A percentile compares a stretch with the other conserved stretches of the same genome.
Evolutionary conservation across 768 basidiomycete genomes (phyloP).

Genomic region (Goffeauzyma gilvescens): DNA sequence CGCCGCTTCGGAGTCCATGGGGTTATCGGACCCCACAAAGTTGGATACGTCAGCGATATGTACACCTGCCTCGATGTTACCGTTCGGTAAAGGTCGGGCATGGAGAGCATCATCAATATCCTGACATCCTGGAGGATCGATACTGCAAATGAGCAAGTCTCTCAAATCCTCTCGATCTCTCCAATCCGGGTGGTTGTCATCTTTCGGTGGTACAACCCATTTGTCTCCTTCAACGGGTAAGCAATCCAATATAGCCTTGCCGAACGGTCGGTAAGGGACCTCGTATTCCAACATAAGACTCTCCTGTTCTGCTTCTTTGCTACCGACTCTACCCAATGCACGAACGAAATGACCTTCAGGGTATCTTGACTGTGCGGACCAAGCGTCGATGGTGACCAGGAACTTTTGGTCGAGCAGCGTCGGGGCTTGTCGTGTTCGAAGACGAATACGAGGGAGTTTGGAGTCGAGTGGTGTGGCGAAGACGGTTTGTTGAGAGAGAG

Average conservation of each 20-base stretch:
- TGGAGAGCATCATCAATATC: conserved; percentile 98
- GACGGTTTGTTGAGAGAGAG: conserved; percentile 57
- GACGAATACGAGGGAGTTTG: conserved; percentile 74
- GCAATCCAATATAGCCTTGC: conserved; percentile 82
- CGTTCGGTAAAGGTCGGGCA: conserved; percentile 66
- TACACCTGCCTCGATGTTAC: conserved; percentile 91
- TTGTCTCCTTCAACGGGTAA: conserved; percentile 70
- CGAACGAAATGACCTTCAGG: conserved; percentile 96
- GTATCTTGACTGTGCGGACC: conserved; percentile 70
- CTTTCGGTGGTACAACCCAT: conserved; percentile 81
- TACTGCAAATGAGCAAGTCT: conserved; percentile 73
- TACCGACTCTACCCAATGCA: conserved; percentile 70
- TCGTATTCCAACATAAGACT: conserved; percentile 83
- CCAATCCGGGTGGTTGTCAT: conserved; percentile 43
- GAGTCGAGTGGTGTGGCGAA: conserved; percentile 87
- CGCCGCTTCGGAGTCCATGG: conserved; percentile 95
- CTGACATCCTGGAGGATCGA: conserved; percentile 92
- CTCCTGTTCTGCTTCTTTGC: conserved; percentile 91
- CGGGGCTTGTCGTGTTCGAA: conserved; percentile 87
- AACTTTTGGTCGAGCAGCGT: conserved; percentile 79
- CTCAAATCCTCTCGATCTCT: conserved; percentile 69
- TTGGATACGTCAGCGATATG: conserved; percentile 98
- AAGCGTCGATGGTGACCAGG: conserved; percentile 80
- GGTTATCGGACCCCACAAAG: conserved; percentile 78
- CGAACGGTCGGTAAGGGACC: conserved; percentile 87